phyloP scores from a whole-genome alignment of 1,139 yeast species.

The Suhomyces terraborum region DNA sequence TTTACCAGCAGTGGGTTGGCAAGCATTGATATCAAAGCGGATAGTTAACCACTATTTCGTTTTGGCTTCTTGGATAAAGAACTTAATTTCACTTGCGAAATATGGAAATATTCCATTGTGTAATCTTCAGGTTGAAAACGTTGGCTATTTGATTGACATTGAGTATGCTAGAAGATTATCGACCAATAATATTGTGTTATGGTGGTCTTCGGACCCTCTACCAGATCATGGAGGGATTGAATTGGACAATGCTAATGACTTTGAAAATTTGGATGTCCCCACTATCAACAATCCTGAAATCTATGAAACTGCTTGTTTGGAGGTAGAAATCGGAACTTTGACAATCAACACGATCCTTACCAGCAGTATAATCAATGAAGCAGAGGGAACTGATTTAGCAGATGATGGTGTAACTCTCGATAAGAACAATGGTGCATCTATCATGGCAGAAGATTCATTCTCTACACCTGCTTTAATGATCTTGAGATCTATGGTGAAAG shows the following conservation, averaged over 20 bases:
- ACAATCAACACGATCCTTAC: slow-evolving; percentile 85
- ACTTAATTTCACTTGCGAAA: slow-evolving; percentile 64
- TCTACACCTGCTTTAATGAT: slow-evolving; percentile 74
- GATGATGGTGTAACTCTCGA: slow-evolving; percentile 49
- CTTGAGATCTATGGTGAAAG: slow-evolving; percentile 73
- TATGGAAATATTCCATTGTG: slow-evolving; percentile 86
- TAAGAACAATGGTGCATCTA: slow-evolving; percentile 50
- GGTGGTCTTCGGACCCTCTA: slow-evolving; percentile 88
- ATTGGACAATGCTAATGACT: slow-evolving; percentile 53
- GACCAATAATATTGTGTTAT: slow-evolving; percentile 67
- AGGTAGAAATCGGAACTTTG: slow-evolving; percentile 74
- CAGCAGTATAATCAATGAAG: slow-evolving; percentile 80
- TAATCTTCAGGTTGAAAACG: slow-evolving; percentile 74
- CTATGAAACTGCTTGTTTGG: slow-evolving; percentile 77
- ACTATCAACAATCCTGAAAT: slow-evolving; percentile 77
- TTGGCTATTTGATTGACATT: slow-evolving; percentile 79
- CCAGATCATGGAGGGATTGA: slow-evolving; percentile 91
- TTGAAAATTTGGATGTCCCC: slow-evolving; percentile 71
- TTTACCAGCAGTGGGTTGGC: slow-evolving; percentile 89
- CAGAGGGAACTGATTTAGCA: slow-evolving; percentile 83
- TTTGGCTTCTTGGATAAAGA: slow-evolving; percentile 72
- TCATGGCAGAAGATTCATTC: slow-evolving; percentile 74
- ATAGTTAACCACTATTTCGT: slow-evolving; percentile 72
- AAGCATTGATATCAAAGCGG: slow-evolving; percentile 64
- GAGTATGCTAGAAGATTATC: slow-evolving; percentile 78